A percentile compares a stretch with the other conserved stretches of the same genome.
Evolutionary conservation across 2,329 filamentous ascomycete genomes (phyloP).

Genomic region (Neopestalotiopsis sp.): DNA sequence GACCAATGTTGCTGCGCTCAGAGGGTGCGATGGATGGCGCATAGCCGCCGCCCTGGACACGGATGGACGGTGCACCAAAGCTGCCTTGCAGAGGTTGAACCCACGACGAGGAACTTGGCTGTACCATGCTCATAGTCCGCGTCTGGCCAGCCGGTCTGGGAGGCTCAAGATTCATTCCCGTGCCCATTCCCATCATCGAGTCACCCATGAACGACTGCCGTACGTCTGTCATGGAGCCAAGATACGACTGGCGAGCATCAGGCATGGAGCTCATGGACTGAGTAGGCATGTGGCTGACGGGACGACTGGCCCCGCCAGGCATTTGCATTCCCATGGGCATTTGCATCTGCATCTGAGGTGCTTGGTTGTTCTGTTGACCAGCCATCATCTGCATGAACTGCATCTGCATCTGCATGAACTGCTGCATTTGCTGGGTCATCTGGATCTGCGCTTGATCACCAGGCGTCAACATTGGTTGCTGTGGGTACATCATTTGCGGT

Average conservation of each 20-base stretch:
- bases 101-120: constrained; percentile 67
- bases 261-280: constrained; percentile 50
- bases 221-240: constrained; percentile 4
- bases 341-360: constrained; percentile 21
- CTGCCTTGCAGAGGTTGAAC: constrained; percentile 49
- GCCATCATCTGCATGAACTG: constrained; percentile 89
- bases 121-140: constrained; percentile 85
- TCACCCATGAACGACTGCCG: constrained; percentile 36
- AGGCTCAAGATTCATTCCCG: constrained; percentile 50
- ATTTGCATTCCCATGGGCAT: constrained; percentile 25
- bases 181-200: constrained; percentile 41
- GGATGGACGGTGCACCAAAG: constrained; percentile 55
- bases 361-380: constrained; percentile 40
- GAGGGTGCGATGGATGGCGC: constrained; percentile 92
- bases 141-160: constrained; percentile 51
- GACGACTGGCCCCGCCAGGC: constrained; percentile 30
- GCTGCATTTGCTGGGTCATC: constrained; percentile 82
- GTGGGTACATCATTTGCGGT: constrained; percentile 54
- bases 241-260: constrained; percentile 27
- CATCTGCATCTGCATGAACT: constrained; percentile 95
- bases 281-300: constrained; percentile 44
- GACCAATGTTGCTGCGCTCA: constrained; percentile 90
- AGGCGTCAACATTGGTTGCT: constrained; percentile 52
- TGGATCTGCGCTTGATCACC: constrained; percentile 78
- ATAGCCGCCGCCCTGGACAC: constrained; percentile 65